These are phyloP conservation scores for Cyberlindnera subsufficiens DNA, from an alignment of 805 yeast genomes.

Conservation along the genomic window DNA sequence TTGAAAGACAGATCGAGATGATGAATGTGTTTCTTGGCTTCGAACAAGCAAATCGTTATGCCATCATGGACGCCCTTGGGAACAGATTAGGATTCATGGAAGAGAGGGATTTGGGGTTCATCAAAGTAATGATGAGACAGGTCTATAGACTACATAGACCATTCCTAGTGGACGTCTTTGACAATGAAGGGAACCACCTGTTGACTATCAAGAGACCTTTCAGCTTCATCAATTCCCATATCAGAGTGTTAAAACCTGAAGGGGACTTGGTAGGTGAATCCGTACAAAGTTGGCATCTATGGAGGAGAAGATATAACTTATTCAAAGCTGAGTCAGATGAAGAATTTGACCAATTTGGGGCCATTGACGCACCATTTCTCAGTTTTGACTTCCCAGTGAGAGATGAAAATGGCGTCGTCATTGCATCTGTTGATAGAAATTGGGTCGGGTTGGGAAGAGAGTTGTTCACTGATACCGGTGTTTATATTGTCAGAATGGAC, in stretches of 20 bases:
- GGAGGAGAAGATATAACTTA: conserved; percentile 86
- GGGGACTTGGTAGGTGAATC: conserved; percentile 70
- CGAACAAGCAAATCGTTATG: conserved; percentile 84
- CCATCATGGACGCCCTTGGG: conserved; percentile 68
- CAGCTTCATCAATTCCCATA: conserved; percentile 82
- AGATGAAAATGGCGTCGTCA: conserved; percentile 49
- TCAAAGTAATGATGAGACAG: conserved; percentile 74
- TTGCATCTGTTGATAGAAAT: conserved; percentile 81
- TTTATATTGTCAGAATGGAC: conserved; percentile 81
- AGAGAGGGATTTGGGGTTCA: conserved; percentile 59
- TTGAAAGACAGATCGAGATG: conserved; percentile 84
- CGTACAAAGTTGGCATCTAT: conserved; percentile 89
- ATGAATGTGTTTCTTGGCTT: conserved; percentile 84
- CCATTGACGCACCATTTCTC: conserved; percentile 79
- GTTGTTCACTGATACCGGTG: conserved; percentile 91
- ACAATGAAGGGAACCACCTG: conserved; percentile 52
- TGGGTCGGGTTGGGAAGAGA: conserved; percentile 96
- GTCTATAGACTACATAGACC: conserved; percentile 84
- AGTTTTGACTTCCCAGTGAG: conserved; percentile 80
- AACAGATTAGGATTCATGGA: conserved; percentile 71
- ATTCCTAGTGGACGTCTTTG: conserved; percentile 66
- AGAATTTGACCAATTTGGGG: conserved; percentile 70
- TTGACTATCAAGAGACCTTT: conserved; percentile 77
- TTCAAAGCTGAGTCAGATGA: conserved; percentile 42
- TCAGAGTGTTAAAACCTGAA: conserved; percentile 53